A percentile compares a stretch with the other conserved stretches of the same genome.
Conservation (phyloP, 108 stramenopile species). For the Skeletonema costatum region DNA sequence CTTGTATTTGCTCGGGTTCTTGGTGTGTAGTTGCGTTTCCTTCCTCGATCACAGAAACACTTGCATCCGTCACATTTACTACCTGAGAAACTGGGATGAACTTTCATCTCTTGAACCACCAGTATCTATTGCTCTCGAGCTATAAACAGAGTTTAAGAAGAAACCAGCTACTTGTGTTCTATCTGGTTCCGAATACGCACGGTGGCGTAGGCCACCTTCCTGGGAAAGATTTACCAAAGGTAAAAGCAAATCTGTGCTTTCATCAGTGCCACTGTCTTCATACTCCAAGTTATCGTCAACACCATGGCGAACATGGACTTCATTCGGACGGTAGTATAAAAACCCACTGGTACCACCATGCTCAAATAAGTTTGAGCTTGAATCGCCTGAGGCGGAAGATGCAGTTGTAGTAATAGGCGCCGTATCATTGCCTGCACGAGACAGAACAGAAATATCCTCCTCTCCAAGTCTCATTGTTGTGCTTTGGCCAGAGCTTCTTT, state of each 20-base stretch:
- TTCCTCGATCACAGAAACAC: background rate
- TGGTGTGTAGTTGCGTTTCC: background rate
- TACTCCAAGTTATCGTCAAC: constrained; percentile 17
- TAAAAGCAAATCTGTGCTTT: constrained; percentile 15
- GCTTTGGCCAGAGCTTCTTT: constrained; percentile 12
- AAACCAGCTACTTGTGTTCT: constrained; percentile 31
- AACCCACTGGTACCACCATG: constrained; percentile 31
- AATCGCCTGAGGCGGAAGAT: constrained; percentile 31
- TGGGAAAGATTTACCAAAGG: constrained; percentile 6
- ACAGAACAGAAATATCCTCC: constrained; percentile 37
- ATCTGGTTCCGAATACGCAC: constrained; percentile 44
- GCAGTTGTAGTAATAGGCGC: background rate
- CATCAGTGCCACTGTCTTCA: constrained; percentile 34
- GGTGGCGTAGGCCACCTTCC: constrained; percentile 17
- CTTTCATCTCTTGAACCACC: background rate
- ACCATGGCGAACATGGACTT: constrained; percentile 12
- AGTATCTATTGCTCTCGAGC: constrained; percentile 27
- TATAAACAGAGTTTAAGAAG: constrained; percentile 22
- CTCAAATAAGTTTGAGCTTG: constrained; percentile 8
- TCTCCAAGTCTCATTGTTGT: constrained; percentile 38
- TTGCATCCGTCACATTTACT: constrained; percentile 1
- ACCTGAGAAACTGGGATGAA: constrained; percentile 2
- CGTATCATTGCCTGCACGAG: constrained; percentile 26
- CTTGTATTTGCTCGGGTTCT: background rate
- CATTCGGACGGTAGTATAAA: constrained; percentile 37